Conservation (phyloP, 305 asterid genomes). For the Fraxinus dipetala region DNA sequence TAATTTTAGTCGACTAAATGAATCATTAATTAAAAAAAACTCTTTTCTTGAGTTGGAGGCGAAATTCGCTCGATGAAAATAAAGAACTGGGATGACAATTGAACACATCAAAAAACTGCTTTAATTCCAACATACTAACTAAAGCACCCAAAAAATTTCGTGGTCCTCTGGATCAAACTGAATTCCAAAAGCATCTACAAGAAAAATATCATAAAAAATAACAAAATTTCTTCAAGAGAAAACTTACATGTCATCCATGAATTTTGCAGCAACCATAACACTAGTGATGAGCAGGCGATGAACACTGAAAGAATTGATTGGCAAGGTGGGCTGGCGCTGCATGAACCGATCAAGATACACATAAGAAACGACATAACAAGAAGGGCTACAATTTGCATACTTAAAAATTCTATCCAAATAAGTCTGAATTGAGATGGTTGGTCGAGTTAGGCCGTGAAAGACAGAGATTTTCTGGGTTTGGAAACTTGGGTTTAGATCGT, state of each 20-base stretch:
- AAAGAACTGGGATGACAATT: background rate
- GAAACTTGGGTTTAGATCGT: background rate
- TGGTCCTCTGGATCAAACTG: background rate
- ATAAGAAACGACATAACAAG: constrained; percentile 19
- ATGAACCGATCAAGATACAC: constrained; percentile 28
- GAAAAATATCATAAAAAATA: background rate
- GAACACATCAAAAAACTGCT: background rate
- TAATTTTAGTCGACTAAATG: background rate
- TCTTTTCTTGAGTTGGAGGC: background rate
- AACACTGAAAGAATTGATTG: constrained; percentile 22
- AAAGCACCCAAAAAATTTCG: background rate
- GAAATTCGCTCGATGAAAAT: background rate
- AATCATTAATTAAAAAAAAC: background rate
- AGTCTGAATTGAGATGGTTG: constrained; percentile 9
- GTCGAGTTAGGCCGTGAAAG: constrained; percentile 13
- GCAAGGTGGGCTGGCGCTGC: constrained; percentile 12
- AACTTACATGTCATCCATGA: constrained; percentile 95
- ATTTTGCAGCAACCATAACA: constrained; percentile 93
- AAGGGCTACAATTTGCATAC: constrained; percentile 29
- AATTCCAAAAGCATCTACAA: background rate
- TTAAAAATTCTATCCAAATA: constrained; percentile 19
- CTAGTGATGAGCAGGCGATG: constrained; percentile 60
- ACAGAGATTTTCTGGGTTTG: background rate
- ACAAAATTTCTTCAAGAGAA: background rate
- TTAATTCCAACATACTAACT: background rate